A percentile compares a stretch with the other conserved stretches of the same genome.
Conservation (phyloP, 306 rosid species). For the Abrus pulchellus region DNA sequence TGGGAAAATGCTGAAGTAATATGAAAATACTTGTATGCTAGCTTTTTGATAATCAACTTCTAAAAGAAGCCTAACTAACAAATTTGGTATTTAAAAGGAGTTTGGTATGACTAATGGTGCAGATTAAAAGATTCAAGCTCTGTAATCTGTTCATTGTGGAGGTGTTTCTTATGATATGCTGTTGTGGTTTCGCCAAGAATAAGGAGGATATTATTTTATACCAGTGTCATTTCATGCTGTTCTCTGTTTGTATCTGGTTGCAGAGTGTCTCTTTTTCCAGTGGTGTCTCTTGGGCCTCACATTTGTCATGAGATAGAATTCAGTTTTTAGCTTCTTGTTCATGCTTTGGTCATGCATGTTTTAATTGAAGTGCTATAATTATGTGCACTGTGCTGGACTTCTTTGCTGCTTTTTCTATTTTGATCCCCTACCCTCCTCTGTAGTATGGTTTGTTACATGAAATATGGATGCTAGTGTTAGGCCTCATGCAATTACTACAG, state of each 20-base stretch:
- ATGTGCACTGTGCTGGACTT: neutral
- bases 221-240: slow-evolving; percentile 25
- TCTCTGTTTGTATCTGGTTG: slow-evolving; percentile 15
- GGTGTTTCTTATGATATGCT: slow-evolving; percentile 3
- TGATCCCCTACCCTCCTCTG: neutral
- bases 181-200: neutral
- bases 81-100: slow-evolving; percentile 27
- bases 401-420: slow-evolving; percentile 13
- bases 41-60: slow-evolving; percentile 38
- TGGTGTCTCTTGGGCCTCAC: slow-evolving; percentile 10
- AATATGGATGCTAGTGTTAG: neutral
- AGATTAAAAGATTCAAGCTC: neutral
- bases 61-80: neutral
- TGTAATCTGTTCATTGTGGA: neutral
- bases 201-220: slow-evolving; percentile 22
- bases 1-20: slow-evolving; percentile 28
- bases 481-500: neutral
- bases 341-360: slow-evolving; percentile 6
- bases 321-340: slow-evolving; percentile 8
- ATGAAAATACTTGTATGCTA: slow-evolving; percentile 30
- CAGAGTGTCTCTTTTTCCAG: neutral
- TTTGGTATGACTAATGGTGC: slow-evolving; percentile 25
- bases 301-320: slow-evolving; percentile 9
- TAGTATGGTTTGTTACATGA: neutral
- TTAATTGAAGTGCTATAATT: slow-evolving; percentile 1